Base-by-base conservation (phyloP, 345 rosid genomes). In the Cardiospermum halicacabum region DNA sequence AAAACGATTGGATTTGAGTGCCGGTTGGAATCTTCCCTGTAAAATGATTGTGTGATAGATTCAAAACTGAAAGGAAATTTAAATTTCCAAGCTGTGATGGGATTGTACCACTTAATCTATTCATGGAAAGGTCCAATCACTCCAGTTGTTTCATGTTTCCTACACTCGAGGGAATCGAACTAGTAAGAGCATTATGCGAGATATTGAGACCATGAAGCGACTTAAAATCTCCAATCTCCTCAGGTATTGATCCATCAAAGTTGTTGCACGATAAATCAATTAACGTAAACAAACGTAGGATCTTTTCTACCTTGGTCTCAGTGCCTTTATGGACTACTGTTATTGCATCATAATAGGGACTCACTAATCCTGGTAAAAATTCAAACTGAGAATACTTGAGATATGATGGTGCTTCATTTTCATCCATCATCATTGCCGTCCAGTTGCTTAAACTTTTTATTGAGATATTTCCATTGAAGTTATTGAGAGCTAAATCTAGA, bases 311-410 rank as follows among this genome's bases (percentile, higher is more conserved):
- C 67, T 79, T 71, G 69, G 81, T 3, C 22, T 67, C 24, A 15
- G 70, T 51, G 18, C 87, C 87, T 67, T 82, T 86, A 69, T 25
- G 1, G 26, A 80, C 82, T 3, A 86, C 76, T 1, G 76, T 74
- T 42, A 83, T 37, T 1, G 68, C 22, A 50, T 78, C 88, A 56
- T 61, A 75, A 62, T 80, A 81, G 47, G 3, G 10, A 0, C 9
- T 5, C 4, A 16, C 0, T 24, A 1, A 54, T n/a, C n/a, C 11
- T 3, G 0, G 0, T 6, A 74, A 18, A 25, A 36, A 12, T 10
- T 48, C 6, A 55, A 34, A 79, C 2, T 13, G 74, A 6, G 82
- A 68, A 56, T 66, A 77, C 2, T 74, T 34, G 56, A 47, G 1
- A 2, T 36, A 7, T 27, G 53, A 50, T 16, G 37, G 22, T 12